Evolutionary conservation across 225 moss, liverwort and hornwort species (phyloP), one percentile per base, ranked within the genome.

Genomic region (Physcomitrellopsis africana): DNA sequence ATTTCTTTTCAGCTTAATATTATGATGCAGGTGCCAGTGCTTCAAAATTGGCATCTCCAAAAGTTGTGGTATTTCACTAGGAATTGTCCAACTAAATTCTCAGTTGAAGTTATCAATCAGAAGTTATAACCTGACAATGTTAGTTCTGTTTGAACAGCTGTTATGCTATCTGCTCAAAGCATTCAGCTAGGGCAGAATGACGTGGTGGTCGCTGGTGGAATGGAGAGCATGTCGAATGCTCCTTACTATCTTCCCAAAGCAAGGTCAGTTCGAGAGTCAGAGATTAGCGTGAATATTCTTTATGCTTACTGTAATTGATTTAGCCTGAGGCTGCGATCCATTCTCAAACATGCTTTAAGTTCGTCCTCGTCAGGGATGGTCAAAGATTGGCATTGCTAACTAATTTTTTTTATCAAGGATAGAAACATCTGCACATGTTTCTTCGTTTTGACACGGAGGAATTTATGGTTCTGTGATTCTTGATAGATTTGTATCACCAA

Each of bases 181-280:
- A 99, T 99, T 82, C 90, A 95, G 73, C 86, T 99, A 27, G 97
- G 95, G 19, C 73, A 82, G 56, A 99, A 88, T 72, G 95, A 99
- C 37, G 87, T 99, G 58, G 97, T 99, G 70, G 81, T 99, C 13
- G 84, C 93, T 65, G 97, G 97, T 77, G 97, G 97, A 46, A 95
- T 95, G 97, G 97, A 99, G 81, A 99, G 97, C 84, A 99, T 99
- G 97, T 86, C 97, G 20, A 99, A 93, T 71, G 63, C 93, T 23
- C 97, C 97, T 6, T 99, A 95, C 70, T 99, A 99, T 72, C 91
- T 99, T 60, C 93, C 97, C 37, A 99, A 95, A 83, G 97, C 91
- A 72, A 93, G 94, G 94, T 95, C n/a, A 49, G 81, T 78, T 60
- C 65, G 19, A 47, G 57, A 59, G 27, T 16, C 29, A 22, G 46